A percentile compares a stretch with the other conserved stretches of the same genome.
Evolutionary conservation across 805 yeast species (phyloP).

Genomic region (Pichia phayaonensis): DNA sequence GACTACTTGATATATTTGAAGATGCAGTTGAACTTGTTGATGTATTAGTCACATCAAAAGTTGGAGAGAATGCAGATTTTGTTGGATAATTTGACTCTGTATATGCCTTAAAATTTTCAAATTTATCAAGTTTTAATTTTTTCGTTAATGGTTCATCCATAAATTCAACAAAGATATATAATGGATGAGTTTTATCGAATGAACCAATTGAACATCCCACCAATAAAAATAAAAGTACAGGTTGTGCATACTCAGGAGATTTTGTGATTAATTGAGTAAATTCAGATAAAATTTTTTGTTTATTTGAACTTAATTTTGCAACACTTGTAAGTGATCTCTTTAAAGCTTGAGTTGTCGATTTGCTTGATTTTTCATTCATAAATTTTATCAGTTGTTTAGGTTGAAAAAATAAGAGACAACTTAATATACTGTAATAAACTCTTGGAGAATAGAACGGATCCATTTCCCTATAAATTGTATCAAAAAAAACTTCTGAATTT

Average conservation of each 20-base stretch:
- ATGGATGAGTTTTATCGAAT: conserved; percentile 20
- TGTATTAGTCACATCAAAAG: neutral
- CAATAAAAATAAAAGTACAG: conserved; percentile 26
- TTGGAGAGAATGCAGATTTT: neutral
- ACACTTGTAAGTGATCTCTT: conserved; percentile 20
- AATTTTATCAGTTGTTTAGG: conserved; percentile 27
- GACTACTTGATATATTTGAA: neutral
- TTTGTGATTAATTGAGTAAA: conserved; percentile 17
- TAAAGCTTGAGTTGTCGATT: conserved; percentile 17
- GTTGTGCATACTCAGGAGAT: conserved; percentile 22
- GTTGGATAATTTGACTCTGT: neutral
- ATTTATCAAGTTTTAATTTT: conserved; percentile 25
- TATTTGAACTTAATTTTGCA: conserved; percentile 9
- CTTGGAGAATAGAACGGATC: conserved; percentile 25
- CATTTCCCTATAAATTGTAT: conserved; percentile 23
- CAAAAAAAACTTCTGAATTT: conserved; percentile 32
- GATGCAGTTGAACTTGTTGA: neutral
- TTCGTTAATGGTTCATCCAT: conserved; percentile 19
- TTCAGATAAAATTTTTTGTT: conserved; percentile 23
- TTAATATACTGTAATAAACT: conserved; percentile 27
- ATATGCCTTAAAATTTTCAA: conserved; percentile 1
- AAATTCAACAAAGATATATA: conserved; percentile 24
- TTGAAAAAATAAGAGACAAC: conserved; percentile 27
- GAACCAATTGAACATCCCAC: conserved; percentile 27
- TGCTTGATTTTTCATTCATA: conserved; percentile 16